These are phyloP conservation scores for Linnemannia elongata DNA, from an alignment of 192 early-diverging fungal genomes.

Conservation along the genomic window DNA sequence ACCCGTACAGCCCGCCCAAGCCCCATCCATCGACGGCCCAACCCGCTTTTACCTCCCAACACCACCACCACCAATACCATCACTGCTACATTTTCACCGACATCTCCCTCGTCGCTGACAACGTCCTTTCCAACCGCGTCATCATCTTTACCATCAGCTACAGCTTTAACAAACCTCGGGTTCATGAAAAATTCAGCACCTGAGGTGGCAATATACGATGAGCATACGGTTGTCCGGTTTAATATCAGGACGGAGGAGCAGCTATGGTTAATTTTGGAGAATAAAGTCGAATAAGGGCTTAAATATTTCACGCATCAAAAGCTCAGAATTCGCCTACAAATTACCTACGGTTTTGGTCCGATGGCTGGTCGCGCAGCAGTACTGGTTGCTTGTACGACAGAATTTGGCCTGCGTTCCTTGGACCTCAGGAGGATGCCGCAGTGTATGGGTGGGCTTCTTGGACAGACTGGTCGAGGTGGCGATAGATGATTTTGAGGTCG, in stretches of 20 bases:
- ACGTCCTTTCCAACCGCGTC: neutral
- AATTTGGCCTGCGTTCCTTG: neutral
- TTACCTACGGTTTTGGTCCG: conserved; percentile 13
- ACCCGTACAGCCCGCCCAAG: neutral
- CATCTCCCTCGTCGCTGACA: neutral
- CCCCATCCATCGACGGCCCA: neutral
- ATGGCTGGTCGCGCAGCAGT: neutral
- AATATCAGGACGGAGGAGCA: conserved; percentile 23
- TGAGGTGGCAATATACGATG: conserved; percentile 10
- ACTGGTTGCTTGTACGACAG: neutral
- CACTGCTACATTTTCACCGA: neutral
- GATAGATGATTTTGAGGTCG: neutral
- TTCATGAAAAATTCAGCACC: neutral
- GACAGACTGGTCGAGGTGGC: neutral
- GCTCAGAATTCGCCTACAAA: conserved; percentile 24
- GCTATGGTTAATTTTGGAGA: conserved; percentile 12
- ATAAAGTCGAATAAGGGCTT: neutral
- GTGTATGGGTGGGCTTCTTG: neutral
- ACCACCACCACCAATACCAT: neutral
- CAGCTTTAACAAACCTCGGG: too few relatives aligned
- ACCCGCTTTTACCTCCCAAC: neutral
- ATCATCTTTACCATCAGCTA: neutral
- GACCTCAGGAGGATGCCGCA: neutral
- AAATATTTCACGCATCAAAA: conserved; percentile 45
- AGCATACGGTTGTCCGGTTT: conserved; percentile 54